A percentile compares a stretch with the other conserved stretches of the same genome.
Conservation (phyloP, 352 stramenopile genomes). For the Phytophthora agathidicida region DNA sequence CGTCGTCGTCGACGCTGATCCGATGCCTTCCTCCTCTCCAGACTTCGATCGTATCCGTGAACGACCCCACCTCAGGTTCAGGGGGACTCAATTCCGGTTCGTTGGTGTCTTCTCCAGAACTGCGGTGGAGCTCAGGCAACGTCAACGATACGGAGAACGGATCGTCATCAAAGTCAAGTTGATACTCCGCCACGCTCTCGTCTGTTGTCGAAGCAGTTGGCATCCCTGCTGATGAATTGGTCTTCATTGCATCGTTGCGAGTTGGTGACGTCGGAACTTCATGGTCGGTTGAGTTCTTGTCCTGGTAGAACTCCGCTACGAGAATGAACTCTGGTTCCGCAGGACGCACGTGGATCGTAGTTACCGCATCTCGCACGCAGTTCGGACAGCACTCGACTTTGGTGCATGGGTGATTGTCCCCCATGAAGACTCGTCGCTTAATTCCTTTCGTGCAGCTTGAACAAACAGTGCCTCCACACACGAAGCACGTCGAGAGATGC, state of each 20-base stretch:
- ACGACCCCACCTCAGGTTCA: conserved; percentile 1
- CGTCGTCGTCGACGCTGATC: conserved; percentile 25
- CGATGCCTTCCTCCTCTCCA: conserved; percentile 9
- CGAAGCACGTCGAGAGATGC: conserved; percentile 37
- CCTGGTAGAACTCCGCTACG: conserved; percentile 30
- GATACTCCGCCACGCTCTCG: conserved; percentile 22
- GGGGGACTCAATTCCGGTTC: conserved; percentile 9
- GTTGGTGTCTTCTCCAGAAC: conserved; percentile 11
- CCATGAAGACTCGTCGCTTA: conserved; percentile 55
- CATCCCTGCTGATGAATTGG: conserved; percentile 16
- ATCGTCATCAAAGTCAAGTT: conserved; percentile 32
- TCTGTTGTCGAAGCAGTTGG: conserved; percentile 23
- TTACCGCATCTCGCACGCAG: conserved; percentile 42
- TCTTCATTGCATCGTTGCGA: conserved; percentile 17
- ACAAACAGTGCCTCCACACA: conserved; percentile 54
- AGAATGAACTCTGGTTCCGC: conserved; percentile 28
- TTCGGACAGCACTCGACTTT: conserved; percentile 40
- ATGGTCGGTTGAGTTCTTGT: conserved; percentile 4
- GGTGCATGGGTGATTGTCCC: conserved; percentile 15
- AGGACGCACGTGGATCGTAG: conserved; percentile 29
- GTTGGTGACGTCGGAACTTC: neutral
- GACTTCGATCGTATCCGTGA: conserved; percentile 14
- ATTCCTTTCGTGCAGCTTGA: conserved; percentile 38
- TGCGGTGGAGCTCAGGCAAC: conserved; percentile 25
- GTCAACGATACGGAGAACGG: conserved; percentile 26